Conservation (phyloP, 257 asterid genomes). For the Nicotiana obtusifolia region DNA sequence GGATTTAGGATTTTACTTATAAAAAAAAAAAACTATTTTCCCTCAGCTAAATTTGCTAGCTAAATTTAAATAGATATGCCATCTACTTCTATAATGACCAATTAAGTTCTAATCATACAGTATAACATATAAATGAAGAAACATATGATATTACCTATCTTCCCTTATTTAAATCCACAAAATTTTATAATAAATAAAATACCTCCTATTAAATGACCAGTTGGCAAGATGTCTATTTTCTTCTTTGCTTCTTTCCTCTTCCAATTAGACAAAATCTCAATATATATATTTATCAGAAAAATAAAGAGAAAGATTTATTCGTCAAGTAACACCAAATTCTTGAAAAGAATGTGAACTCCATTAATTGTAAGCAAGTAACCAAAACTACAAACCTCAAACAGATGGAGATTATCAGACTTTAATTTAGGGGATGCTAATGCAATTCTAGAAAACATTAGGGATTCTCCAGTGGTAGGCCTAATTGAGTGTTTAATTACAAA, state of each 20-base stretch:
- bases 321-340: neutral
- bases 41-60: too few relatives aligned
- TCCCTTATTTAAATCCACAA: neutral
- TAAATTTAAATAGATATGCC: neutral
- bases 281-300: neutral
- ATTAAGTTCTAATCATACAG: neutral
- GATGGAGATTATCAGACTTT: neutral
- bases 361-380: neutral
- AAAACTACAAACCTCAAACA: neutral
- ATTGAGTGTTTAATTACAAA: neutral
- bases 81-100: neutral
- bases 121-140: neutral
- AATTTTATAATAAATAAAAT: neutral
- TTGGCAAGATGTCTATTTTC: neutral
- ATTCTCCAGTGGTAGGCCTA: neutral
- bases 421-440: neutral
- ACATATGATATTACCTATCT: neutral
- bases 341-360: neutral
- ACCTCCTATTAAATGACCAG: neutral
- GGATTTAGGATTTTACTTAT: neutral
- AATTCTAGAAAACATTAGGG: neutral
- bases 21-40: too few relatives aligned
- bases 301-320: too few relatives aligned
- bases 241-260: neutral
- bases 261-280: neutral